Evolutionary conservation across 2,329 filamentous ascomycete species (phyloP), one percentile per base, ranked within the genome.

Genomic region (Claviceps lovelessii): DNA sequence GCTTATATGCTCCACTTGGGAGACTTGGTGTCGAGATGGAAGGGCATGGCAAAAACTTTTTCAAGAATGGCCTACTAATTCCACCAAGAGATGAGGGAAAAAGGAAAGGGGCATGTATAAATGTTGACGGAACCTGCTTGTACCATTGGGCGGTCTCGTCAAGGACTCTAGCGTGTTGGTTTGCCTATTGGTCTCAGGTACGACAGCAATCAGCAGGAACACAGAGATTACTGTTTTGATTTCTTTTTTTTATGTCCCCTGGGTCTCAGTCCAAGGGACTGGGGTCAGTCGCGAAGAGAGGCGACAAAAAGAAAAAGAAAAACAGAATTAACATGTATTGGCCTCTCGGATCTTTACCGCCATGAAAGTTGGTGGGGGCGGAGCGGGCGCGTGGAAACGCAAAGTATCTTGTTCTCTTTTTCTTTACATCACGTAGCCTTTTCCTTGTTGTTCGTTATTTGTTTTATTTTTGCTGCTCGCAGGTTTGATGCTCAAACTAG

Each of bases 401-500:
- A 55, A n/a, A 49, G 29, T 33, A 50, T 54, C 53, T 54, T 54
- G 52, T 51, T 55, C 39, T 56, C 23, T 50, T 15, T 54, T 54
- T 28, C 62, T 62, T 65, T 67, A 65, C 23, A 65, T 68, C 63
- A 65, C 67, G 64, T 64, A 65, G 65, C 66, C 64, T 59, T 63
- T 68, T 64, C 63, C 23, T 23, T 23, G 23, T 23, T 23, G 23
- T 23, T 23, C 23, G 23, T 23, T 23, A 23, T 23, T 23, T 23
- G 58, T 49, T 49, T 37, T 37, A 15, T 37, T 61, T 61, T 61
- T 61, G 61, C 62, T 60, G 23, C 23, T 23, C 58, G 52, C 23
- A 33, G 29, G 15, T 31, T 51, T 63, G 64, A 63, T 62, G 64
- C 61, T 63, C 62, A 63, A 63, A 66, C 61, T 61, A 47, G 64